Conservation (phyloP, 148 eudicot genomes). For the Vaccinium corymbosum region DNA sequence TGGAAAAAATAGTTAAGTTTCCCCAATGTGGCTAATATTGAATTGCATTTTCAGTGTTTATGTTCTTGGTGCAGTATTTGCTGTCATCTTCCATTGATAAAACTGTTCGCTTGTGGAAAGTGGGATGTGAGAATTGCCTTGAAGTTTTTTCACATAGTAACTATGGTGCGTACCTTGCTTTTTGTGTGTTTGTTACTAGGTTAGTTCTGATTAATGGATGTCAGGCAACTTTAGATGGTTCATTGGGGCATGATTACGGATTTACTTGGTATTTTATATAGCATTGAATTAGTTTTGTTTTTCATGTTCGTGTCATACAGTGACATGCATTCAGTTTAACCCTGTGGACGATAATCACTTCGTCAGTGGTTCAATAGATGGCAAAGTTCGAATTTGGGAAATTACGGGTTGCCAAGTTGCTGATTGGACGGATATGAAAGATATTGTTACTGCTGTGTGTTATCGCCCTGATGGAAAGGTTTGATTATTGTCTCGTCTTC, state of each 20-base stretch:
- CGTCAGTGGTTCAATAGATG: slow-evolving; percentile 96
- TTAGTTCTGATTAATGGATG: not conserved
- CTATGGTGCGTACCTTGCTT: slow-evolving; percentile 49
- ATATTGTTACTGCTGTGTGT: slow-evolving; percentile 83
- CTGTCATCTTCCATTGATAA: slow-evolving; percentile 83
- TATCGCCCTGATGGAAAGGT: slow-evolving; percentile 88
- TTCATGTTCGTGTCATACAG: slow-evolving; percentile 43
- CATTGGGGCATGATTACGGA: not conserved
- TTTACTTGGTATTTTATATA: not conserved
- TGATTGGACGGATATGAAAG: slow-evolving; percentile 79
- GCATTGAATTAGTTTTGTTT: not conserved
- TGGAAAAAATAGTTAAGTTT: slow-evolving; percentile 14
- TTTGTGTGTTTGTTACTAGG: not conserved
- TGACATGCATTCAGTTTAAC: slow-evolving; percentile 86
- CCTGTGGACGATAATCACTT: slow-evolving; percentile 73
- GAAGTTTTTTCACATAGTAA: slow-evolving; percentile 72
- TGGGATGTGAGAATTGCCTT: slow-evolving; percentile 63
- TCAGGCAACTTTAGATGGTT: not conserved
- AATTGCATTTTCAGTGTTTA: slow-evolving; percentile 12
- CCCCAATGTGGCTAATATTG: not conserved
- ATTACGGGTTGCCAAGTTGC: slow-evolving; percentile 61
- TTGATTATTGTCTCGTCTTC: slow-evolving; percentile 21
- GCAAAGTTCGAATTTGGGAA: slow-evolving; percentile 93
- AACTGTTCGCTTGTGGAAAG: slow-evolving; percentile 88
- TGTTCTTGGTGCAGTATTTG: slow-evolving; percentile 51